Evolutionary conservation across 176 grass and related monocot genomes (phyloP).

Genomic region (Tillandsia leiboldiana): DNA sequence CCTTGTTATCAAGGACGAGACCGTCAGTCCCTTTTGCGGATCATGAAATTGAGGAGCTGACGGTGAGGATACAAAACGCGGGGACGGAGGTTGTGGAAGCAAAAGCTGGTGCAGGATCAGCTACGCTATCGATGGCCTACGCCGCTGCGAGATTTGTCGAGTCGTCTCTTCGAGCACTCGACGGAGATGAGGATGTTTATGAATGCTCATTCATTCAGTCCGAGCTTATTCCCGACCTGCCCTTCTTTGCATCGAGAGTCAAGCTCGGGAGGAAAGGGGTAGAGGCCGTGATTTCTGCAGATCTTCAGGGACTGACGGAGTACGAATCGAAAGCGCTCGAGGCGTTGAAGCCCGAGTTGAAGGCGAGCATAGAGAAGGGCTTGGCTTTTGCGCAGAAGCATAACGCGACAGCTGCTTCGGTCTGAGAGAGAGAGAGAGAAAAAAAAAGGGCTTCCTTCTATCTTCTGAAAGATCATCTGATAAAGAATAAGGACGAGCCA

Average conservation of each 20-base stretch:
- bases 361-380: conserved; percentile 44
- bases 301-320: conserved; percentile 25
- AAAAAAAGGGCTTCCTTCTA: neutral
- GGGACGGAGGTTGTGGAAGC: conserved; percentile 30
- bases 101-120: conserved; percentile 30
- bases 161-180: conserved; percentile 31
- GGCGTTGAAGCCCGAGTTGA: conserved; percentile 34
- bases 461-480: neutral
- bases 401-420: neutral
- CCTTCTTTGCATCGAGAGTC: conserved; percentile 50
- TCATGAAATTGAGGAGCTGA: conserved; percentile 35
- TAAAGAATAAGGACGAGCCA: neutral
- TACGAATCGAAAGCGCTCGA: conserved; percentile 37
- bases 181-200: conserved; percentile 30
- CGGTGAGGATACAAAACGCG: conserved; percentile 22
- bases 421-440: neutral
- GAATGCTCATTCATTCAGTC: conserved; percentile 41
- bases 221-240: conserved; percentile 27
- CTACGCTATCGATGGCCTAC: conserved; percentile 37
- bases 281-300: conserved; percentile 21
- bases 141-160: conserved; percentile 40
- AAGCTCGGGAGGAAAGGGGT: conserved; percentile 35
- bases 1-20: conserved; percentile 37
- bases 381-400: conserved; percentile 31
- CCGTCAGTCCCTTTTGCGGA: conserved; percentile 34